Evolutionary conservation across 768 basidiomycete genomes (phyloP), one percentile per base, ranked within the genome.

Genomic region (Leccinum variicolor): DNA sequence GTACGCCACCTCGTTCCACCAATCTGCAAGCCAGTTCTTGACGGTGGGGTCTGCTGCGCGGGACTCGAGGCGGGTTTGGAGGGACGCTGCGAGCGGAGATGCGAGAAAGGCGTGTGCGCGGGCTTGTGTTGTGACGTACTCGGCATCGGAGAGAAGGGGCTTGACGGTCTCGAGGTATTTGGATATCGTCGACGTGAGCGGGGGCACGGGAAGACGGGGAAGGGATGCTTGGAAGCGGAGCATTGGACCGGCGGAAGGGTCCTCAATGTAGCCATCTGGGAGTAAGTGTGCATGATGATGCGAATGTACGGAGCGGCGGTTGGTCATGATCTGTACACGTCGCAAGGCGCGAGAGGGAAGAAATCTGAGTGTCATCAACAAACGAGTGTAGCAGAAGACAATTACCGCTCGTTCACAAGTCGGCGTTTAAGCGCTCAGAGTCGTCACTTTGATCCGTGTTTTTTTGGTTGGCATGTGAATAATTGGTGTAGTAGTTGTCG

Each of bases 1-100:
- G 70, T 90, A 92, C 17, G 95, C 95, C 5, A 73, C 83, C 34
- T 97, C 92, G 74, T 98, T 95, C 96, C 96, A 99, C 97, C 97
- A 99, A 52, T 96, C 93, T 49, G 83, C 81, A n/a, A 99, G 79
- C 97, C 97, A 99, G 76, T 81, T 94, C 64, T 76, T 77, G 53
- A 75, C 72, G 17, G 73, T 72, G 1, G 83, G 81, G 25, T 84
- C 78, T 0, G 79, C 77, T 0, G 94, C 93, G 2, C 94, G 83
- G 21, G 82, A 79, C 68, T 92, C 79, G 33, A 98, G 79, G 3
- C 97, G 80, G 34, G 76, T 72, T 74, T 98, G 96, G 13, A 98
- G 81, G 55, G 84, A 82, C 15, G 81, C 78, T 1, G 85, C 85
- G 53, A 84, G 81, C 0, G 87, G 82, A 0, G 89, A 92, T 10